These are phyloP conservation scores for Climacium dendroides DNA, from an alignment of 225 moss, liverwort and hornwort species.

Conservation along the genomic window DNA sequence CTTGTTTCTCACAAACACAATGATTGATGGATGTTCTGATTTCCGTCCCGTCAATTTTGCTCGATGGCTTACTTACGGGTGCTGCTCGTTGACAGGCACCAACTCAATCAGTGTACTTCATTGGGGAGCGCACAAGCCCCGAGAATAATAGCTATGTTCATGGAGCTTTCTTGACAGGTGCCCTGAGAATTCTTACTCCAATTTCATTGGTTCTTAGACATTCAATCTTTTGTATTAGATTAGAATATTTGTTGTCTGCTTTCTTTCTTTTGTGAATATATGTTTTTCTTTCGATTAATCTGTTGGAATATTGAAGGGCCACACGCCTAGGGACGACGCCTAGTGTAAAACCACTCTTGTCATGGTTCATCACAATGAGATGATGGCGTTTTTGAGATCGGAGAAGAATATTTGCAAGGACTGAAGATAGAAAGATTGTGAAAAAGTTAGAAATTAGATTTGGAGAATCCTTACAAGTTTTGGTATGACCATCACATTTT, in stretches of 20 bases:
- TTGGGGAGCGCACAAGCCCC: slow-evolving; percentile 59
- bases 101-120: slow-evolving; percentile 41
- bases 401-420: neutral
- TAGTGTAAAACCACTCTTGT: neutral
- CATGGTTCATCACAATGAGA: neutral
- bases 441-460: neutral
- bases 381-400: too few relatives aligned
- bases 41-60: too few relatives aligned
- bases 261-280: neutral
- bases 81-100: slow-evolving; percentile 20
- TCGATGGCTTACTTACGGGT: neutral
- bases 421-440: neutral
- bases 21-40: too few relatives aligned
- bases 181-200: neutral
- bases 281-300: too few relatives aligned
- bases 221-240: neutral
- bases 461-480: neutral
- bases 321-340: neutral
- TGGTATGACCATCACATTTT: neutral
- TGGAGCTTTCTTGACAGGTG: slow-evolving; percentile 48
- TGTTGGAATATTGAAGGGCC: neutral
- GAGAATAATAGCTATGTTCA: slow-evolving; percentile 63
- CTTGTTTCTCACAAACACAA: too few relatives aligned
- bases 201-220: neutral
- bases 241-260: neutral